A percentile compares a stretch with the other conserved stretches of the same genome.
phyloP scores from a whole-genome alignment of 495 filamentous ascomycete species.

The Tetracladium marchalianum region DNA sequence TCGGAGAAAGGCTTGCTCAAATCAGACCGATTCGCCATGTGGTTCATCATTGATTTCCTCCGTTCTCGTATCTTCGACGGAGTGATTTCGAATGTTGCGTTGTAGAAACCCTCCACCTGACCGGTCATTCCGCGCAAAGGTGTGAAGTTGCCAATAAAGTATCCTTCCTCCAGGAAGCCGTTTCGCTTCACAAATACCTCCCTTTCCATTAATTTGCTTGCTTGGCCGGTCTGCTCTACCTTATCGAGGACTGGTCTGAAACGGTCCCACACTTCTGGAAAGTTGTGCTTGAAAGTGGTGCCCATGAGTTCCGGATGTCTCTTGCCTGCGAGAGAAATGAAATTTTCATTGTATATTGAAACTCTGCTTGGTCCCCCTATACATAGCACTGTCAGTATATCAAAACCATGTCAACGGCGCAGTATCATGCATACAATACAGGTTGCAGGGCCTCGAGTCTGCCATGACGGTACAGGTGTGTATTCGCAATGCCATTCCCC shows the following conservation, averaged over 20 bases:
- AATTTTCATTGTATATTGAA: slow-evolving; percentile 12
- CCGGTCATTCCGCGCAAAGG: slow-evolving; percentile 5
- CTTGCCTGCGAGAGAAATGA: slow-evolving; percentile 7
- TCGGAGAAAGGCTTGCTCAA: neutral
- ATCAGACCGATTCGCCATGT: slow-evolving; percentile 1
- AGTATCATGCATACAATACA: neutral
- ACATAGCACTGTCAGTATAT: neutral
- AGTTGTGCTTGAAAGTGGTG: neutral
- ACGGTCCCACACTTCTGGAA: slow-evolving; percentile 35
- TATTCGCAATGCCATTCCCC: slow-evolving; percentile 1
- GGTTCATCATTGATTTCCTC: slow-evolving; percentile 5
- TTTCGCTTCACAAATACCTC: slow-evolving; percentile 6
- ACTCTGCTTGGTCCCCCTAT: slow-evolving; percentile 8
- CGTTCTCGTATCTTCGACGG: slow-evolving; percentile 3
- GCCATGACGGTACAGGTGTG: slow-evolving; percentile 4
- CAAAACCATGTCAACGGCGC: neutral
- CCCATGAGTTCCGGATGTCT: slow-evolving; percentile 12
- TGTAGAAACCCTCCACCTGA: slow-evolving; percentile 8
- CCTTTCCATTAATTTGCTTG: slow-evolving; percentile 4
- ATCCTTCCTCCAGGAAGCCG: slow-evolving; percentile 10
- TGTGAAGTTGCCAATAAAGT: slow-evolving; percentile 9
- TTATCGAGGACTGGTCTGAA: slow-evolving; percentile 33
- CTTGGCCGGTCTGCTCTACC: slow-evolving; percentile 2
- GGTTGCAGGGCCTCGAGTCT: slow-evolving; percentile 2
- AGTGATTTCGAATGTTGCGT: slow-evolving; percentile 8